Evolutionary conservation across 768 basidiomycete genomes (phyloP).

Genomic region (Leucogyrophana mollusca): DNA sequence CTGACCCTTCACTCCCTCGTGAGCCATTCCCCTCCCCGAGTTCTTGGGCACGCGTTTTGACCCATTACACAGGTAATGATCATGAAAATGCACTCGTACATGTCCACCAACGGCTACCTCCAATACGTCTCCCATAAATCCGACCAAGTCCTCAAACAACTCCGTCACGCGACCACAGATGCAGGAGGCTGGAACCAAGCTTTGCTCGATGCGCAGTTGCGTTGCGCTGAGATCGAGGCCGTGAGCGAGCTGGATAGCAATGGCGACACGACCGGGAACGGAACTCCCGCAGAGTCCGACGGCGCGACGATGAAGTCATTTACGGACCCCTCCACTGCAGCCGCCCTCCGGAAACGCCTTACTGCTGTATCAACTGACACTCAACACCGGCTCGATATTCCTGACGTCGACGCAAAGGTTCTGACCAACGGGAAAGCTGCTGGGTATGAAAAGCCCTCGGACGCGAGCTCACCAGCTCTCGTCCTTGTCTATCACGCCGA

Average conservation of each 20-base stretch:
- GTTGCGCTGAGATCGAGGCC: slow-evolving; percentile 39
- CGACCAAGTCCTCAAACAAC: slow-evolving; percentile 37
- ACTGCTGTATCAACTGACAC: slow-evolving; percentile 26
- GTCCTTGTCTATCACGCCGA: slow-evolving; percentile 65
- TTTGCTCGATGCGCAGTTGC: slow-evolving; percentile 45
- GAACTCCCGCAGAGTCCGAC: slow-evolving; percentile 44
- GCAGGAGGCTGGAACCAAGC: slow-evolving; percentile 70
- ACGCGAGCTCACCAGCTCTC: slow-evolving; percentile 36
- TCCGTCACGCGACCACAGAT: slow-evolving; percentile 46
- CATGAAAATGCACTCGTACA: slow-evolving; percentile 97
- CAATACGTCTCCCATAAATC: slow-evolving; percentile 51
- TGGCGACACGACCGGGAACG: slow-evolving; percentile 32
- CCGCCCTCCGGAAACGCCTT: slow-evolving; percentile 59
- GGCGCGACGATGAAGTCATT: slow-evolving; percentile 47
- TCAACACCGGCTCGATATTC: background rate
- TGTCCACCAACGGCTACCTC: slow-evolving; percentile 84
- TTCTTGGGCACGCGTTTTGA: background rate
- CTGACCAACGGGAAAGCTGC: slow-evolving; percentile 3
- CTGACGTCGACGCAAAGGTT: background rate
- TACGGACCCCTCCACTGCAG: slow-evolving; percentile 50
- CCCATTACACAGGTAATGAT: slow-evolving; percentile 60
- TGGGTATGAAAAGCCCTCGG: too few species aligned
- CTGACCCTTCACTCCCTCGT: slow-evolving; percentile 84
- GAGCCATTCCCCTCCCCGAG: too few species aligned
- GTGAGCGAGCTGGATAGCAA: slow-evolving; percentile 20